phyloP scores from a whole-genome alignment of 305 asterid species.

The Petunia hybrid region DNA sequence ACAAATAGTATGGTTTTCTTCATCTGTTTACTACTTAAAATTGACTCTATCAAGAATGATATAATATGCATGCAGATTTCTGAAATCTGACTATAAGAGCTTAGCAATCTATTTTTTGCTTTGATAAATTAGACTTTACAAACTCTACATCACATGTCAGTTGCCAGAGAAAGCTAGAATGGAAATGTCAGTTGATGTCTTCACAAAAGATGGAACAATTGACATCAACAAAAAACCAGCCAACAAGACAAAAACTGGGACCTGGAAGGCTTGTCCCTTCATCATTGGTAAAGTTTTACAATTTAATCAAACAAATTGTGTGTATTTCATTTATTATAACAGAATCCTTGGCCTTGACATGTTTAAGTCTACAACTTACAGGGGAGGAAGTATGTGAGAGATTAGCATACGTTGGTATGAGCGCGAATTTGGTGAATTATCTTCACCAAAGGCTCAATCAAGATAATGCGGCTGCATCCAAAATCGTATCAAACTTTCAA shows the following conservation, averaged over 20 bases:
- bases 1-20: too few species aligned
- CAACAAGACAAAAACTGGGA: constrained; percentile 34
- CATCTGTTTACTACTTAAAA: too few species aligned
- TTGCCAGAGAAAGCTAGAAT: constrained; percentile 9
- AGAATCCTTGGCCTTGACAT: neutral
- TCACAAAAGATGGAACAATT: constrained; percentile 42
- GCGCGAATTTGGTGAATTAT: constrained; percentile 43
- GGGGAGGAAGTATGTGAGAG: constrained; percentile 45
- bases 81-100: too few species aligned
- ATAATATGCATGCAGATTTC: too few species aligned
- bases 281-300: constrained; percentile 38
- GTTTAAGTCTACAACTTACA: neutral
- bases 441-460: constrained; percentile 34
- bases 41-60: too few species aligned
- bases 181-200: constrained; percentile 28
- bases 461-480: constrained; percentile 37
- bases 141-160: neutral
- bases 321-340: neutral
- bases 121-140: neutral
- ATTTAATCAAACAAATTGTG: neutral
- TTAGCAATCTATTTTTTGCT: too few species aligned
- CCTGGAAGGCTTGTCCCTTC: constrained; percentile 45
- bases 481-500: constrained; percentile 42
- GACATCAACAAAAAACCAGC: constrained; percentile 37
- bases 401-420: constrained; percentile 44